Conservation (phyloP, 176 grass and related monocot genomes). For the Calamus simplicifolius region DNA sequence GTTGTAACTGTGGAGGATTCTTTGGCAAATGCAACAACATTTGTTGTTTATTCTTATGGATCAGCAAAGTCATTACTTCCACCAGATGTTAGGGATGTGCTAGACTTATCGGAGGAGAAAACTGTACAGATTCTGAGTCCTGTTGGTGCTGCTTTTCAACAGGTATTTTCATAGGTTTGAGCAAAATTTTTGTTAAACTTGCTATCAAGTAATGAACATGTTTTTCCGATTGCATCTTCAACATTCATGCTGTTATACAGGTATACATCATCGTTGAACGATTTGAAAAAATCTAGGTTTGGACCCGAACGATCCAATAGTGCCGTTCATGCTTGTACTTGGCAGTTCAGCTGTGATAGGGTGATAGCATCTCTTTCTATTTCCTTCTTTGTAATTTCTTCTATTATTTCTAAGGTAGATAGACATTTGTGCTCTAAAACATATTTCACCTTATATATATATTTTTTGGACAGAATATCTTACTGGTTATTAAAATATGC, state of each 20-base stretch:
- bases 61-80: constrained; percentile 66
- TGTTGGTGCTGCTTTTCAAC: constrained; percentile 59
- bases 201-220: no score
- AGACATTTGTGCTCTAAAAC: neutral
- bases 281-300: constrained; percentile 81
- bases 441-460: constrained; percentile 15
- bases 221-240: neutral
- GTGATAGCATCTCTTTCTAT: constrained; percentile 27
- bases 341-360: constrained; percentile 65
- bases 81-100: constrained; percentile 50
- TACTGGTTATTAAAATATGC: constrained; percentile 72
- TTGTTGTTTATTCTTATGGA: constrained; percentile 63
- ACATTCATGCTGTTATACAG: constrained; percentile 30
- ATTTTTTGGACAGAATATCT: constrained; percentile 33
- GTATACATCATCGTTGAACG: constrained; percentile 50
- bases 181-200: neutral
- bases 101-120: constrained; percentile 85
- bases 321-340: constrained; percentile 58
- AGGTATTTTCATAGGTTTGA: constrained; percentile 34
- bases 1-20: constrained; percentile 57
- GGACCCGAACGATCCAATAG: constrained; percentile 78
- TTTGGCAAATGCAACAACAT: constrained; percentile 44
- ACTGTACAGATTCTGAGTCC: constrained; percentile 41
- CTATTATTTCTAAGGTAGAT: constrained; percentile 1
- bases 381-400: constrained; percentile 1